Evolutionary conservation across 352 stramenopile genomes (phyloP).

Genomic region (Phytophthora tentaculata): DNA sequence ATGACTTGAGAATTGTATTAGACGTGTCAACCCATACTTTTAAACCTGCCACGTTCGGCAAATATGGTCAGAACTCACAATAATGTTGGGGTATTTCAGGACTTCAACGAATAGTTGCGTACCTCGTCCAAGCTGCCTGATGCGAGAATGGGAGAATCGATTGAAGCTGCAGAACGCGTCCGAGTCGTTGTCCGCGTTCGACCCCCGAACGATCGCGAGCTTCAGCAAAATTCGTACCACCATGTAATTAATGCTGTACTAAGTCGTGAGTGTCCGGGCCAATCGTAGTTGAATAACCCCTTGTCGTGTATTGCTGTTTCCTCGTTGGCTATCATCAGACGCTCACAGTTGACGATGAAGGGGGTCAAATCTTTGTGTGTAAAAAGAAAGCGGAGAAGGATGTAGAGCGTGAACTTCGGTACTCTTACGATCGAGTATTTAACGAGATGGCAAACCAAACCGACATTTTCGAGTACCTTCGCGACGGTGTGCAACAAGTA

Average conservation of each 20-base stretch:
- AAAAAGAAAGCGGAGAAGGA: constrained; percentile 56
- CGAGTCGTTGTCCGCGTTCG: constrained; percentile 85
- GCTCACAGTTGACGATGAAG: constrained; percentile 43
- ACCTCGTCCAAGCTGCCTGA: constrained; percentile 2
- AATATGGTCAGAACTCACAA: too few relatives aligned
- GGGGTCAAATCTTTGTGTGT: constrained; percentile 49
- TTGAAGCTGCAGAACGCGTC: constrained; percentile 59
- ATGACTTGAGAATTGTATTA: too few relatives aligned
- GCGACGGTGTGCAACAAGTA: constrained; percentile 76
- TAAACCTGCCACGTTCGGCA: too few relatives aligned
- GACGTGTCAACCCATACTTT: too few relatives aligned
- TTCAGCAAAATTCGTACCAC: constrained; percentile 31
- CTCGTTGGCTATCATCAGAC: constrained; percentile 14
- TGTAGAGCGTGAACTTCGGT: constrained; percentile 56
- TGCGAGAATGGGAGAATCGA: constrained; percentile 39
- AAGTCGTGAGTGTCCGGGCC: too few relatives aligned
- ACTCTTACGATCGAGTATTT: constrained; percentile 82
- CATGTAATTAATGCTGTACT: too few relatives aligned
- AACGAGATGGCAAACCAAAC: constrained; percentile 57
- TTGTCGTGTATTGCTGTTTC: constrained; percentile 3
- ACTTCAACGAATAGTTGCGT: neutral
- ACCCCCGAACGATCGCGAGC: constrained; percentile 75
- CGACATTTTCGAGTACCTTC: constrained; percentile 79
- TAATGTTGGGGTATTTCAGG: constrained; percentile 23
- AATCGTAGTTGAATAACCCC: too few relatives aligned